Percentiles rank a stretch among this genome's conserved stretches.
Conservation (phyloP, 2,329 filamentous ascomycete genomes). For the Neoscytalidium dimidiatum region DNA sequence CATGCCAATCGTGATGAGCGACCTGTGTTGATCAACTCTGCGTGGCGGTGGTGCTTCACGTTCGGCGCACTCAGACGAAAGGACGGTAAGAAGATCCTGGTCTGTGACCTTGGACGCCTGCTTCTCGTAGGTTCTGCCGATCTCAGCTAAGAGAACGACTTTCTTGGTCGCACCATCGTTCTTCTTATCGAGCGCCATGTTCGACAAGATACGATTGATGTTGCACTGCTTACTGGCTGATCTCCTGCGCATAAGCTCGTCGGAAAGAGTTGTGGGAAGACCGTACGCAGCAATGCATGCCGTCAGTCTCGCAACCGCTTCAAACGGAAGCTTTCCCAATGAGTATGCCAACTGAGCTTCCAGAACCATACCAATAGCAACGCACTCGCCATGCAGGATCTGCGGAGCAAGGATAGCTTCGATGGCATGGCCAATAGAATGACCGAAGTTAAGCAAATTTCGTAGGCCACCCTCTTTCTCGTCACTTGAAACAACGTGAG, state of each 20-base stretch:
- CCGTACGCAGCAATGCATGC: conserved; percentile 96
- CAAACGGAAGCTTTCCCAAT: conserved; percentile 79
- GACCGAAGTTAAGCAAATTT: conserved; percentile 95
- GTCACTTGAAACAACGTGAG: conserved; percentile 89
- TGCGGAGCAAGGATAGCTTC: conserved; percentile 95
- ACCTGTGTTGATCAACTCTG: conserved; percentile 66
- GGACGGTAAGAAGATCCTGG: conserved; percentile 74
- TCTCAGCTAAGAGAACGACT: conserved; percentile 86
- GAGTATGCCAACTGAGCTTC: conserved; percentile 92
- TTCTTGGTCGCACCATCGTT: conserved; percentile 96
- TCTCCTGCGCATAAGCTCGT: conserved; percentile 78
- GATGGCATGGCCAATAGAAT: conserved; percentile 95
- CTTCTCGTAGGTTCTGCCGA: conserved; percentile 84
- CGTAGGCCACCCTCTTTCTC: conserved; percentile 92
- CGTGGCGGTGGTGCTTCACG: conserved; percentile 70
- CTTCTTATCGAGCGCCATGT: conserved; percentile 99
- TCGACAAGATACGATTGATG: conserved; percentile 79
- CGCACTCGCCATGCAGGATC: conserved; percentile 91
- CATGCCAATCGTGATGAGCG: conserved; percentile 96
- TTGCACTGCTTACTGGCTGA: conserved; percentile 86
- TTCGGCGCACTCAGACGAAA: conserved; percentile 86
- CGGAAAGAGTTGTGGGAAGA: conserved; percentile 79
- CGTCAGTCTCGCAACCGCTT: conserved; percentile 82
- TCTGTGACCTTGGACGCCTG: conserved; percentile 90
- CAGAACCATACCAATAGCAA: conserved; percentile 97